These are phyloP conservation scores for Backusella tuberculispora DNA, from an alignment of 192 early-diverging fungal species.

Conservation along the genomic window DNA sequence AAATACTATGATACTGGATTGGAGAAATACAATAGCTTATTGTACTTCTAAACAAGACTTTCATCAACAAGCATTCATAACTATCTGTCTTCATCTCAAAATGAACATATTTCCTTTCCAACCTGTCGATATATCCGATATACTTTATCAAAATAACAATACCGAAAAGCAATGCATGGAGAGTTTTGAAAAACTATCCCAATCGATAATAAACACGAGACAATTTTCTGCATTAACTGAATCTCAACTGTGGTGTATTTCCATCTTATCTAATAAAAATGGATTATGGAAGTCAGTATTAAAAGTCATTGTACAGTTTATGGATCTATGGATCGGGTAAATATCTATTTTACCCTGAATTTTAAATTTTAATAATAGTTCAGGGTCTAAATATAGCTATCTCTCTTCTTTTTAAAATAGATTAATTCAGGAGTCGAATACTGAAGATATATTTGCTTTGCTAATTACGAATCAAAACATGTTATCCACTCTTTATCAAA, in stretches of 20 bases:
- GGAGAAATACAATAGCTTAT: background rate
- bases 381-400: no score
- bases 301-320: slow-evolving; percentile 23
- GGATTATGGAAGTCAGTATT: slow-evolving; percentile 15
- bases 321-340: slow-evolving; percentile 26
- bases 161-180: background rate
- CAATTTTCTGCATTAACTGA: background rate
- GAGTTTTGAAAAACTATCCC: background rate
- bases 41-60: background rate
- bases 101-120: background rate
- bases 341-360: background rate
- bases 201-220: background rate
- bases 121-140: background rate
- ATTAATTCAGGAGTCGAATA: background rate
- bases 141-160: background rate
- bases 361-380: background rate
- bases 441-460: background rate
- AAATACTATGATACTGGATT: background rate
- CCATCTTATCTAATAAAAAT: background rate
- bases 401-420: background rate
- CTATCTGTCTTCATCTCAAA: background rate
- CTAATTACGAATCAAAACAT: slow-evolving; percentile 9
- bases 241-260: background rate
- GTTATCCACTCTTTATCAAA: background rate
- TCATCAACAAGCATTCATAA: background rate